Conservation (phyloP, 768 basidiomycete genomes). For the Termitomyces sp. region DNA sequence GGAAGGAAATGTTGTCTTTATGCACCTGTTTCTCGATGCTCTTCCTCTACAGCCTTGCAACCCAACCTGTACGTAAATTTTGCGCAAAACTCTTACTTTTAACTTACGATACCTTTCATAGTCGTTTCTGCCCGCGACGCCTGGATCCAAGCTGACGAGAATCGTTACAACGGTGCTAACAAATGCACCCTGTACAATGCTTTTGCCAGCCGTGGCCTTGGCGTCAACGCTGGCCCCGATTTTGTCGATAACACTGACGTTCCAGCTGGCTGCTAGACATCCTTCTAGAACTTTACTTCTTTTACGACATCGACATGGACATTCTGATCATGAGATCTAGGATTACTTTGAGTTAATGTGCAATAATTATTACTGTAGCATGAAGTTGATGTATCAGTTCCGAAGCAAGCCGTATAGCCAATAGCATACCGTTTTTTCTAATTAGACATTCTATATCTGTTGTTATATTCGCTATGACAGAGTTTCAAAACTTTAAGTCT, state of each 20-base stretch:
- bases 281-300: not conserved
- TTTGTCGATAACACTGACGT: constrained; percentile 24
- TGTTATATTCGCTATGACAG: not conserved
- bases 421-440: not conserved
- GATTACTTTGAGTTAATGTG: not conserved
- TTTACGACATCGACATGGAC: not conserved
- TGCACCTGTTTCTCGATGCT: constrained; percentile 46
- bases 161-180: constrained; percentile 39
- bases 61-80: constrained; percentile 36
- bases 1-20: constrained; percentile 46
- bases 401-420: not conserved
- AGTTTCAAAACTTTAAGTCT: not conserved
- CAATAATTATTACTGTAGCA: not conserved
- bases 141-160: constrained; percentile 46
- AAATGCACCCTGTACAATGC: constrained; percentile 38
- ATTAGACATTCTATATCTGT: not conserved
- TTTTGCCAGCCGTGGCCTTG: constrained; percentile 49
- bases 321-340: not conserved
- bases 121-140: constrained; percentile 43
- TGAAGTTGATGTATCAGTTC: not conserved
- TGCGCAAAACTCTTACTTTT: not conserved
- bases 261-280: constrained; percentile 21
- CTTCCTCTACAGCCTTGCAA: constrained; percentile 44
- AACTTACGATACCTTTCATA: constrained; percentile 3
- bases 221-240: constrained; percentile 22